A percentile compares a stretch with the other conserved stretches of the same genome.
Evolutionary conservation across 1,284 basidiomycete species (phyloP).

Genomic region (Ganoderma sinense): DNA sequence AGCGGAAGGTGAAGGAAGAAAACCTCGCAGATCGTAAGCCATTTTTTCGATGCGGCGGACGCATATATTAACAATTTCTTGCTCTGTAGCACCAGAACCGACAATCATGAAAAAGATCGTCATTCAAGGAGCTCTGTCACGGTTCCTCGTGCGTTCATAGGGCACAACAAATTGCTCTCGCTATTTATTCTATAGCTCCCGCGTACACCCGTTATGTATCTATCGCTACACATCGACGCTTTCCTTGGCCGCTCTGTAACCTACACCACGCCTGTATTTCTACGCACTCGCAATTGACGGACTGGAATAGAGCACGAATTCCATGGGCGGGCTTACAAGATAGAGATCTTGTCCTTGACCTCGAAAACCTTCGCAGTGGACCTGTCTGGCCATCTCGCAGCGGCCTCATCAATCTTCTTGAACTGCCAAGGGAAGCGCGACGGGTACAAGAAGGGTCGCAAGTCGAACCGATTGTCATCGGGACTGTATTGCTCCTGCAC

Average conservation of each 20-base stretch:
- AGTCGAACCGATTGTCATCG: slow-evolving; percentile 96
- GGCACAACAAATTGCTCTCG: background rate
- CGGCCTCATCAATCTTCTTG: slow-evolving; percentile 90
- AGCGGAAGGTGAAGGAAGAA: slow-evolving; percentile 92
- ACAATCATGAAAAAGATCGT: slow-evolving; percentile 89
- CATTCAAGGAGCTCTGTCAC: slow-evolving; percentile 76
- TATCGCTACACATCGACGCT: slow-evolving; percentile 18
- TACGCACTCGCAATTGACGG: slow-evolving; percentile 11
- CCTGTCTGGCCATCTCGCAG: slow-evolving; percentile 76
- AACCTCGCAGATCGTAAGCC: slow-evolving; percentile 83
- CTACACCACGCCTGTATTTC: slow-evolving; percentile 27
- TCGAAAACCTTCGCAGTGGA: slow-evolving; percentile 45
- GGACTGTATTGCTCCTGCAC: slow-evolving; percentile 91
- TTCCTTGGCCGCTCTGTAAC: slow-evolving; percentile 26
- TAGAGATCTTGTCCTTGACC: slow-evolving; percentile 29
- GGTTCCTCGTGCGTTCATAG: slow-evolving; percentile 41
- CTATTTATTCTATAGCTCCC: slow-evolving; percentile 6
- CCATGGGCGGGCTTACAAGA: slow-evolving; percentile 5
- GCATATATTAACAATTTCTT: slow-evolving; percentile 6
- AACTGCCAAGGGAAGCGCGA: slow-evolving; percentile 97
- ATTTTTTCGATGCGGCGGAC: background rate
- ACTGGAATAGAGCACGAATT: background rate
- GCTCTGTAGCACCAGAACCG: slow-evolving; percentile 67
- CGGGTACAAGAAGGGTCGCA: slow-evolving; percentile 96
- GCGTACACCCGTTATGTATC: slow-evolving; percentile 10